Conservation (phyloP, 2,329 filamentous ascomycete genomes). For the Colletotrichum incanum region DNA sequence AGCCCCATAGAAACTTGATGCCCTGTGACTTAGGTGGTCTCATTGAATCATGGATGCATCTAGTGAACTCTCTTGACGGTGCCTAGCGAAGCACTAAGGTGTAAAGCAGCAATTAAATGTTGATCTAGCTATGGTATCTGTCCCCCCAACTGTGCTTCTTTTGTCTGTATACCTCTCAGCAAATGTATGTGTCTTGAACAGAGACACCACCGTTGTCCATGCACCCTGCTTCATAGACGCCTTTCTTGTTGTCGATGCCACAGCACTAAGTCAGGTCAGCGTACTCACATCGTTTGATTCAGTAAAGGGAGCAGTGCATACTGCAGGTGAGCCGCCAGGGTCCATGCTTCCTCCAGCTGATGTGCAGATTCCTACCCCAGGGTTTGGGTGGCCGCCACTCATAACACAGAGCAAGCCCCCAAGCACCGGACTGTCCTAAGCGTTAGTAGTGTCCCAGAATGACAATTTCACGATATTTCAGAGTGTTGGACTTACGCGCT, state of each 20-base stretch:
- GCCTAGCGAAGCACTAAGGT: too few species aligned
- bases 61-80: too few species aligned
- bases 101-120: too few species aligned
- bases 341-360: background rate
- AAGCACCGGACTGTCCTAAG: slow-evolving; percentile 1
- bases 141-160: too few species aligned
- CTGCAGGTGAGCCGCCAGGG: background rate
- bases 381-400: slow-evolving; percentile 1
- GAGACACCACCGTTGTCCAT: slow-evolving; percentile 17
- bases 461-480: background rate
- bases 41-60: too few species aligned
- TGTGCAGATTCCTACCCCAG: slow-evolving; percentile 4
- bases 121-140: too few species aligned
- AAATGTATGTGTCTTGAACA: slow-evolving; percentile 16
- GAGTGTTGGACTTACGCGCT: slow-evolving; percentile 17
- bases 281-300: too few species aligned
- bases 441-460: slow-evolving; percentile 2
- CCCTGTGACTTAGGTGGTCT: too few species aligned
- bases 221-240: slow-evolving; percentile 2
- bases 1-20: too few species aligned
- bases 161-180: background rate
- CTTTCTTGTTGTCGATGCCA: background rate
- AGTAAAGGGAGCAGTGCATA: background rate
- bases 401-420: slow-evolving; percentile 21
- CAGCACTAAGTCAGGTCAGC: slow-evolving; percentile 16